Evolutionary conservation across 2,329 filamentous ascomycete species (phyloP).

Genomic region (Ophiostoma montium): DNA sequence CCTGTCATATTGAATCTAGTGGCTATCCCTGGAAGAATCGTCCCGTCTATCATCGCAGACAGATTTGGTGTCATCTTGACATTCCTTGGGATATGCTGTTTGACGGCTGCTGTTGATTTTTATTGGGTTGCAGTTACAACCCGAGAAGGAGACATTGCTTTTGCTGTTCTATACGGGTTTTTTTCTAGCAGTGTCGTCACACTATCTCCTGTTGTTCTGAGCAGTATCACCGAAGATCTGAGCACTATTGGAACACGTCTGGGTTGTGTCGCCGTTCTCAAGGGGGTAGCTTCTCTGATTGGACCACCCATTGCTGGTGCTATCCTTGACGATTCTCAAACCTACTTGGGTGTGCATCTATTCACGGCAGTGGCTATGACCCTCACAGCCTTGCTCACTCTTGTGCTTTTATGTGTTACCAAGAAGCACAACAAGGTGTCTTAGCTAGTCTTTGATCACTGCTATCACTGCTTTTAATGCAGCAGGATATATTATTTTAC

Average conservation of each 20-base stretch:
- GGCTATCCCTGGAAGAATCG: slow-evolving; percentile 20
- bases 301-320: slow-evolving; percentile 10
- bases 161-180: slow-evolving; percentile 21
- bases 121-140: slow-evolving; percentile 21
- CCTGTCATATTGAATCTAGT: slow-evolving; percentile 22
- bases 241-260: slow-evolving; percentile 7
- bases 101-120: slow-evolving; percentile 19
- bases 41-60: slow-evolving; percentile 19
- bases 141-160: slow-evolving; percentile 19
- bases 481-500: too few relatives aligned
- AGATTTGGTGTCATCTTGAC: slow-evolving; percentile 21
- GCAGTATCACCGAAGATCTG: slow-evolving; percentile 7
- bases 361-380: slow-evolving; percentile 5
- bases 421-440: background rate
- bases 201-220: slow-evolving; percentile 8
- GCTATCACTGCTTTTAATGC: too few relatives aligned
- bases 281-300: slow-evolving; percentile 5
- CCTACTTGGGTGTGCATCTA: slow-evolving; percentile 10
- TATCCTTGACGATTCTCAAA: slow-evolving; percentile 3
- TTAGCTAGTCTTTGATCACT: too few relatives aligned
- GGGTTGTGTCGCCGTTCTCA: slow-evolving; percentile 6
- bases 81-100: slow-evolving; percentile 15
- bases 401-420: background rate
- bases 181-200: slow-evolving; percentile 16
- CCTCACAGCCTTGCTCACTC: background rate